Percentiles rank a stretch among this genome's conserved stretches.
Conservation (phyloP, 2,329 filamentous ascomycete species). For the Nigrospora oryzae region DNA sequence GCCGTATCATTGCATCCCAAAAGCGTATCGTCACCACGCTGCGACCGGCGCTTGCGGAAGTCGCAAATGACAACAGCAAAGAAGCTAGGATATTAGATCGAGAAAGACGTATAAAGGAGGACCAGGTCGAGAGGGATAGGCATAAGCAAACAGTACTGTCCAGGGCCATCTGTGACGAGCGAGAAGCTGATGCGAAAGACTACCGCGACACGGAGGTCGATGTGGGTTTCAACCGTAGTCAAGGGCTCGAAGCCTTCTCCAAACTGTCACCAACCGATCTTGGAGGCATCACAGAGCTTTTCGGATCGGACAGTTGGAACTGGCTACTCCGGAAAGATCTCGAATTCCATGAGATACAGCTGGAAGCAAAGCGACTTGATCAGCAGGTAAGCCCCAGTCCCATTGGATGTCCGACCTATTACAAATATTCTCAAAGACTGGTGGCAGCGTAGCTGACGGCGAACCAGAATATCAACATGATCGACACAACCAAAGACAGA, state of each 20-base stretch:
- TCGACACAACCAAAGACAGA: constrained; percentile 7
- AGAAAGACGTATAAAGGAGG: constrained; percentile 9
- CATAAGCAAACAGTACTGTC: too few relatives aligned
- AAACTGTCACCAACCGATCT: constrained; percentile 27
- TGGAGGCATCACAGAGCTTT: constrained; percentile 27
- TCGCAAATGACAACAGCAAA: constrained; percentile 5
- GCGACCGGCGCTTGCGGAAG: constrained; percentile 9
- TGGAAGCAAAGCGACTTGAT: constrained; percentile 16
- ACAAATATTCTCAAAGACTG: too few relatives aligned
- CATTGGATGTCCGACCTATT: not conserved
- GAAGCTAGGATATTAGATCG: constrained; percentile 11
- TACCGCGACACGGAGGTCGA: constrained; percentile 1
- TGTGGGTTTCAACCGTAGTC: constrained; percentile 6
- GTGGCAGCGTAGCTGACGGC: not conserved
- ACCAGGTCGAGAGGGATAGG: too few relatives aligned
- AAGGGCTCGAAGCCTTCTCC: constrained; percentile 15
- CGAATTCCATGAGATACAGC: constrained; percentile 19
- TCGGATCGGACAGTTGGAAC: constrained; percentile 27
- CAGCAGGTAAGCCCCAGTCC: constrained; percentile 11
- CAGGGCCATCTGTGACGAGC: too few relatives aligned
- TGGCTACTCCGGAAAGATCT: constrained; percentile 24
- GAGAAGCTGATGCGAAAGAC: not conserved
- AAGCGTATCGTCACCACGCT: constrained; percentile 19
- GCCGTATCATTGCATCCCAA: constrained; percentile 24
- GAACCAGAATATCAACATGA: constrained; percentile 2